Percentiles rank a stretch among this genome's conserved stretches.
Evolutionary conservation across 495 filamentous ascomycete species (phyloP).

Genomic region (Jackrogersella multiformis): DNA sequence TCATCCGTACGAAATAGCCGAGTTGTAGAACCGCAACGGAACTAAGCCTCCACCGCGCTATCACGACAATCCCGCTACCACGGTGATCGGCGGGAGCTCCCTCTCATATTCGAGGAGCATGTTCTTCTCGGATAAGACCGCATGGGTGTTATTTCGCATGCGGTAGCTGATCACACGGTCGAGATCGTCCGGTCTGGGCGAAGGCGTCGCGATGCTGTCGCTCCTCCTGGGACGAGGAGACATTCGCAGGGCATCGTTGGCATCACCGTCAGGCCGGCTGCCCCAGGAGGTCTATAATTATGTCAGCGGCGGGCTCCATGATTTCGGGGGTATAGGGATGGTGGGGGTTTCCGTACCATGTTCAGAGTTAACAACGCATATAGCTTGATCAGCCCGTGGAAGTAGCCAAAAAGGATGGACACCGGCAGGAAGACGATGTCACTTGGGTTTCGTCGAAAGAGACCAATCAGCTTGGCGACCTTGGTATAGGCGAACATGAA

Average conservation of each 20-base stretch:
- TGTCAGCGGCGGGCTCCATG: constrained; percentile 32
- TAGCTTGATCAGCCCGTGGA: constrained; percentile 70
- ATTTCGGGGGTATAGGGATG: background rate
- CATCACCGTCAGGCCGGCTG: constrained; percentile 71
- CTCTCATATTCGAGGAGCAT: constrained; percentile 24
- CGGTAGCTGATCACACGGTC: constrained; percentile 25
- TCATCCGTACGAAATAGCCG: constrained; percentile 31
- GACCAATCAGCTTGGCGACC: constrained; percentile 67
- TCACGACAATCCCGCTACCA: constrained; percentile 27
- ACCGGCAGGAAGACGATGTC: constrained; percentile 65
- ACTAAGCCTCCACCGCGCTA: constrained; percentile 10
- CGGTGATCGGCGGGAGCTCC: constrained; percentile 27
- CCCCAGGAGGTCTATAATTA: constrained; percentile 73
- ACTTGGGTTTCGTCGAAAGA: constrained; percentile 65
- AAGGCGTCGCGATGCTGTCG: constrained; percentile 59
- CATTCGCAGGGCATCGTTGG: constrained; percentile 67
- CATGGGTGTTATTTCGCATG: constrained; percentile 8
- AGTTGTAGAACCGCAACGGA: constrained; percentile 22
- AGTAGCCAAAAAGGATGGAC: constrained; percentile 66
- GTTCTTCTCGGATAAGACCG: constrained; percentile 35
- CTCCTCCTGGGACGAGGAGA: constrained; percentile 58
- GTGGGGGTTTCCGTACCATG: constrained; percentile 36
- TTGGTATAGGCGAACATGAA: constrained; percentile 63
- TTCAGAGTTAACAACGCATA: constrained; percentile 64
- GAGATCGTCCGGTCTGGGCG: constrained; percentile 43